These are phyloP conservation scores for Chaetomium tenue DNA, from an alignment of 495 filamentous ascomycete species.

Conservation along the genomic window DNA sequence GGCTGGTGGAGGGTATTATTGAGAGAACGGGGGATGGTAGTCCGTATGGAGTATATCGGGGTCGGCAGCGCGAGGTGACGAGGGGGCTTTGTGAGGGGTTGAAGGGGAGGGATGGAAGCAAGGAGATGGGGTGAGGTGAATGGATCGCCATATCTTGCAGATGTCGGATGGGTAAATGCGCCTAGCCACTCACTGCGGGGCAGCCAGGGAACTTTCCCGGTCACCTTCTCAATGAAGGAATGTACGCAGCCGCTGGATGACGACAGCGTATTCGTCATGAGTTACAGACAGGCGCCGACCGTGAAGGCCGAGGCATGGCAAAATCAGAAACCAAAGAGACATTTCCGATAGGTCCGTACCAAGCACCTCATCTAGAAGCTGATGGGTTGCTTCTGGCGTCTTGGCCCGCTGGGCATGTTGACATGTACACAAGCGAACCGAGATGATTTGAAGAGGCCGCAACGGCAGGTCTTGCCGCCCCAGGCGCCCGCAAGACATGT, in stretches of 20 bases:
- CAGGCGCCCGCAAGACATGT: slow-evolving; percentile 15
- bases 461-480: background rate
- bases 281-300: background rate
- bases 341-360: slow-evolving; percentile 1
- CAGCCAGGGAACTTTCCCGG: too few species aligned
- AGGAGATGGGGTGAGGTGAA: background rate
- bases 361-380: background rate
- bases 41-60: background rate
- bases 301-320: background rate
- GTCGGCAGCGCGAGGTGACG: background rate
- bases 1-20: background rate
- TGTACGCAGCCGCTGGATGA: too few species aligned
- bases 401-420: background rate
- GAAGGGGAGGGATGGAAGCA: background rate
- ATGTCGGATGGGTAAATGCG: background rate
- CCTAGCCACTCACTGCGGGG: too few species aligned
- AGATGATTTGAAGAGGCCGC: background rate
- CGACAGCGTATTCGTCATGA: background rate
- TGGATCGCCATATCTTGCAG: background rate
- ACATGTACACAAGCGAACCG: background rate
- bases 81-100: background rate
- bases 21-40: background rate
- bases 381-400: background rate
- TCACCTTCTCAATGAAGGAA: too few species aligned
- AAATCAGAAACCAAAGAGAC: background rate